phyloP scores from a whole-genome alignment of 768 basidiomycete species.

The Boletus rubroflammeus region DNA sequence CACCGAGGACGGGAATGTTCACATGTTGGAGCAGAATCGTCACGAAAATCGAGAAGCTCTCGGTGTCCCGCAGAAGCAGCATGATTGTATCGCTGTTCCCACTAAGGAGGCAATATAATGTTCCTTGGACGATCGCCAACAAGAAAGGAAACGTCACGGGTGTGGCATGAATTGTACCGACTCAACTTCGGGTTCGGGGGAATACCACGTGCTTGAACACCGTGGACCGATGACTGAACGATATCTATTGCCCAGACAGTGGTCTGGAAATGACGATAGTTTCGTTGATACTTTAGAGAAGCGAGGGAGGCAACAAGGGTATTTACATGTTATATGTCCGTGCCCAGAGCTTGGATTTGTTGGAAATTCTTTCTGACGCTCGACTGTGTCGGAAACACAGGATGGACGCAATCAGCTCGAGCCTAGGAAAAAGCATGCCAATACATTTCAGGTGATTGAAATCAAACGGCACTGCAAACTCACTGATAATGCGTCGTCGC shows the following conservation, averaged over 20 bases:
- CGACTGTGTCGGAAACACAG: neutral
- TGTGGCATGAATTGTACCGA: neutral
- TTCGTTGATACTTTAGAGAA: neutral
- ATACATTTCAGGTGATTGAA: neutral
- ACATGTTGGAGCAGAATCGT: neutral
- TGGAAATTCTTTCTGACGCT: neutral
- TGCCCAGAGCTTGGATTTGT: neutral
- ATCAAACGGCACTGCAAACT: neutral
- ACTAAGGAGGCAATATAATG: neutral
- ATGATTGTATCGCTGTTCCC: neutral
- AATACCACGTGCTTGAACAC: neutral
- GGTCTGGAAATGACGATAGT: neutral
- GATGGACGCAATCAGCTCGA: neutral
- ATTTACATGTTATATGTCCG: neutral
- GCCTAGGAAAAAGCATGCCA: neutral
- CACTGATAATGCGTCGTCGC: neutral
- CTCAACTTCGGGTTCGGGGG: neutral
- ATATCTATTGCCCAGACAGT: neutral
- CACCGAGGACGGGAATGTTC: neutral
- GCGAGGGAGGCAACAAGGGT: neutral
- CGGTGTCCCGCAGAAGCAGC: neutral
- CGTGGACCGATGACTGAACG: neutral
- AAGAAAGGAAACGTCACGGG: neutral
- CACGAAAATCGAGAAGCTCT: neutral
- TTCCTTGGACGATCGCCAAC: slow-evolving; percentile 1